A percentile compares a stretch with the other conserved stretches of the same genome.
Evolutionary conservation across 768 basidiomycete species (phyloP).

Genomic region (Lactarius sanguifluus): DNA sequence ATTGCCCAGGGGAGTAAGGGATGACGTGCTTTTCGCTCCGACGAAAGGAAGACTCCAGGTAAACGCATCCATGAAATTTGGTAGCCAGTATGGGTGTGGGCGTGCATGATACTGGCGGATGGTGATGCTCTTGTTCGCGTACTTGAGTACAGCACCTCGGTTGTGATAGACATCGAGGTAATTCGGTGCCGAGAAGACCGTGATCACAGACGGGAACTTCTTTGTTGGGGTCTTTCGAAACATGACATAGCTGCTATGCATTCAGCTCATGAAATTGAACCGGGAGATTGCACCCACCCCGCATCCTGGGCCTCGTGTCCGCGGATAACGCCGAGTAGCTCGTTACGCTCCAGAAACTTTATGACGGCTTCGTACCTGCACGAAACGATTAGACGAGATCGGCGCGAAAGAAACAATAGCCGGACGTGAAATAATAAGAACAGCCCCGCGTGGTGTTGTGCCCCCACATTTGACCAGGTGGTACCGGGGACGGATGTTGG

Average conservation of each 20-base stretch:
- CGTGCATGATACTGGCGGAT: conserved; percentile 58
- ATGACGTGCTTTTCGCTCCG: conserved; percentile 85
- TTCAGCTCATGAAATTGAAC: neutral
- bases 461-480: conserved; percentile 59
- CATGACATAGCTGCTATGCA: conserved; percentile 73
- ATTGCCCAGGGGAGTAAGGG: neutral
- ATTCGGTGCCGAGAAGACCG: conserved; percentile 96
- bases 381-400: conserved; percentile 5
- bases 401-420: conserved; percentile 19
- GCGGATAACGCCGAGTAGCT: conserved; percentile 88
- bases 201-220: conserved; percentile 96
- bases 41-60: conserved; percentile 99
- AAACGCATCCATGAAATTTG: conserved; percentile 99
- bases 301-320: conserved; percentile 98
- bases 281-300: conserved; percentile 53
- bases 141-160: conserved; percentile 95
- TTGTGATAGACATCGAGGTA: conserved; percentile 97
- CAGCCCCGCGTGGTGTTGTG: conserved; percentile 90
- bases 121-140: conserved; percentile 94
- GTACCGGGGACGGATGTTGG: conserved; percentile 51
- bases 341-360: conserved; percentile 90
- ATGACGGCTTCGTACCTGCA: conserved; percentile 82
- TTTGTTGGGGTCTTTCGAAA: conserved; percentile 92
- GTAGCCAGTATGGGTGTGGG: conserved; percentile 89
- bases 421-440: conserved; percentile 90